Conservation (phyloP, 495 filamentous ascomycete species). For the Penicillium maclennaniae region DNA sequence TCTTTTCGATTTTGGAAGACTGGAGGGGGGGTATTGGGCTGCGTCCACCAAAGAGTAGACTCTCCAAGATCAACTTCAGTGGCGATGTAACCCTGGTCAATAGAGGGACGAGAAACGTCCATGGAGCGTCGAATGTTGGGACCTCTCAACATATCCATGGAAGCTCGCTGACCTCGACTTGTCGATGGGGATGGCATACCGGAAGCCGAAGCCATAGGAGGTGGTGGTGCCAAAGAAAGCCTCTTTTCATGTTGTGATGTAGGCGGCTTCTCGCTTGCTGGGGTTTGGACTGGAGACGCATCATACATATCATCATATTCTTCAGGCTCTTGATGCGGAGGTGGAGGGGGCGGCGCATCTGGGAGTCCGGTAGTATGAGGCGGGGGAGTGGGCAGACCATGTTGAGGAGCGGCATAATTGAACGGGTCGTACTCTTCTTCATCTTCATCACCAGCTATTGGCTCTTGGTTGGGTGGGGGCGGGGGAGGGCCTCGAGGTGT, state of each 20-base stretch:
- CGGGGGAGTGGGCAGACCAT: conserved; percentile 29
- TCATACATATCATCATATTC: conserved; percentile 52
- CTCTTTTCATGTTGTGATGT: conserved; percentile 39
- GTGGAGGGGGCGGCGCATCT: conserved; percentile 29
- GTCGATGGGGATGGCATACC: conserved; percentile 45
- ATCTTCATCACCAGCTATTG: conserved; percentile 40
- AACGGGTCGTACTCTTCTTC: conserved; percentile 75
- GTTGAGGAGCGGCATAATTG: conserved; percentile 55
- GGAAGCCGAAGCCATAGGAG: conserved; percentile 30
- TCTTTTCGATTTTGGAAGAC: conserved; percentile 79
- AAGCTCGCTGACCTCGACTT: conserved; percentile 52
- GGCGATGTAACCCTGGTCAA: conserved; percentile 79
- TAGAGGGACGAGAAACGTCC: conserved; percentile 61
- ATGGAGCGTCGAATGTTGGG: conserved; percentile 62
- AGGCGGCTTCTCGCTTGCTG: conserved; percentile 37
- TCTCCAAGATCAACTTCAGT: conserved; percentile 76
- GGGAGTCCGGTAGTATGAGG: conserved; percentile 19
- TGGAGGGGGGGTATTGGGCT: conserved; percentile 68
- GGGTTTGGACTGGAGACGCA: conserved; percentile 46
- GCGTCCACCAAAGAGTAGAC: conserved; percentile 77
- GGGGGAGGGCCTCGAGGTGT: conserved; percentile 68
- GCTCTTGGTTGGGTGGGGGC: conserved; percentile 42
- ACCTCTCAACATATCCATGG: conserved; percentile 61
- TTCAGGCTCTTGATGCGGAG: conserved; percentile 30
- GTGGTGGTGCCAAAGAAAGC: conserved; percentile 28